A percentile compares a stretch with the other conserved stretches of the same genome.
phyloP scores from a whole-genome alignment of 108 stramenopile genomes.

The Fistulifera pelliculosa region DNA sequence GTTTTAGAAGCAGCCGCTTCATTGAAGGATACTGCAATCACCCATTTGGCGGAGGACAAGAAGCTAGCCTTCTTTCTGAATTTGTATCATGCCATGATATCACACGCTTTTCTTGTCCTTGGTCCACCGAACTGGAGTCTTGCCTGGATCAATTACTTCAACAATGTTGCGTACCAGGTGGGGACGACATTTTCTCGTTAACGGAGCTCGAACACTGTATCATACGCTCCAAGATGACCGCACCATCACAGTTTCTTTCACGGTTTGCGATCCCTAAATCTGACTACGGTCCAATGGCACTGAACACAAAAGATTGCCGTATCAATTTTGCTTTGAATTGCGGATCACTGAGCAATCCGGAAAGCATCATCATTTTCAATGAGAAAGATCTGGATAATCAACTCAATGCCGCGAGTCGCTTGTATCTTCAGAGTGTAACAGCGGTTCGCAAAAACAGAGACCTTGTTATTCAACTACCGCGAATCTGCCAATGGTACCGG shows the following conservation, averaged over 20 bases:
- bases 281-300: constrained; percentile 30
- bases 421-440: constrained; percentile 13
- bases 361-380: constrained; percentile 22
- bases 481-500: constrained; percentile 40
- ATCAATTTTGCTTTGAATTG: constrained; percentile 64
- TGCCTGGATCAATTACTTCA: constrained; percentile 57
- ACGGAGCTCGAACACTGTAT: constrained; percentile 73
- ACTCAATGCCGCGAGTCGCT: constrained; percentile 15
- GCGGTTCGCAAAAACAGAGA: constrained; percentile 12
- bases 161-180: constrained; percentile 49
- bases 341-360: constrained; percentile 52
- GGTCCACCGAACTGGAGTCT: constrained; percentile 46
- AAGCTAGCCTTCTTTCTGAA: constrained; percentile 57
- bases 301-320: constrained; percentile 38
- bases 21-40: constrained; percentile 37
- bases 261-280: constrained; percentile 49
- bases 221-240: constrained; percentile 46
- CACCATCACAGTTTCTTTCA: constrained; percentile 48
- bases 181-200: constrained; percentile 65
- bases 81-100: constrained; percentile 61
- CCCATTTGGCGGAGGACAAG: constrained; percentile 26
- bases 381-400: constrained; percentile 21
- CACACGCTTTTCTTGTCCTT: constrained; percentile 57
- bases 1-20: constrained; percentile 46
- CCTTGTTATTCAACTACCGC: constrained; percentile 22